These are phyloP conservation scores for apple (Malus domestica) DNA, from an alignment of 306 rosid species.

Conservation along the genomic window DNA sequence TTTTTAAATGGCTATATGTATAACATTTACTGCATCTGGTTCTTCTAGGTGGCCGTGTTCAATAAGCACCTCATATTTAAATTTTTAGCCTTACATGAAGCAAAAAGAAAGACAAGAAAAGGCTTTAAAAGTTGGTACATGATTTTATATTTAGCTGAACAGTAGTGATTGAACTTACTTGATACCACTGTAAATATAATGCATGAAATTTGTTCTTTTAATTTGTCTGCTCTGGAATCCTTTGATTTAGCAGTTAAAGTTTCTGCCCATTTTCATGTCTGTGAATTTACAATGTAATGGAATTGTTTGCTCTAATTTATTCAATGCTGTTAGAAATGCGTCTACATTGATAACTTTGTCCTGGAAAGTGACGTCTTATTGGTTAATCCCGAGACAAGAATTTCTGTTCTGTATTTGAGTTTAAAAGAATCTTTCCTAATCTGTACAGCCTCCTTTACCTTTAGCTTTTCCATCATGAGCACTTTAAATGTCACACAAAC, in stretches of 20 bases:
- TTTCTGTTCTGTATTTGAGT: neutral
- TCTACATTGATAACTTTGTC: neutral
- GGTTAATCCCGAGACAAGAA: neutral
- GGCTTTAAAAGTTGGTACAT: conserved; percentile 13
- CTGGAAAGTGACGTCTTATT: neutral
- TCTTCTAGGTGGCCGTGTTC: neutral
- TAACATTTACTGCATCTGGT: conserved; percentile 7
- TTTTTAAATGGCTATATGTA: conserved; percentile 9
- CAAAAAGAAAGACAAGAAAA: neutral
- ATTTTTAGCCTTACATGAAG: neutral
- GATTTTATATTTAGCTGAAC: neutral
- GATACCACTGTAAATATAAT: neutral
- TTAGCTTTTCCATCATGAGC: neutral
- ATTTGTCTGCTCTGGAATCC: neutral
- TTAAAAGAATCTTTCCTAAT: neutral
- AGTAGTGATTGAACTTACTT: neutral
- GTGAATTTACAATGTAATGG: neutral
- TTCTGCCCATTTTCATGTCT: neutral
- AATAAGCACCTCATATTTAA: neutral
- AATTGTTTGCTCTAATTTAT: neutral
- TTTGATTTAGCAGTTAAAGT: neutral
- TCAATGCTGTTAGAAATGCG: neutral
- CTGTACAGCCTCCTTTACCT: neutral
- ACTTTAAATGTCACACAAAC: neutral
- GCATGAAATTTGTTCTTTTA: neutral